phyloP scores from a whole-genome alignment of 1,284 basidiomycete genomes.

The Microbotryomycetes sp. region DNA sequence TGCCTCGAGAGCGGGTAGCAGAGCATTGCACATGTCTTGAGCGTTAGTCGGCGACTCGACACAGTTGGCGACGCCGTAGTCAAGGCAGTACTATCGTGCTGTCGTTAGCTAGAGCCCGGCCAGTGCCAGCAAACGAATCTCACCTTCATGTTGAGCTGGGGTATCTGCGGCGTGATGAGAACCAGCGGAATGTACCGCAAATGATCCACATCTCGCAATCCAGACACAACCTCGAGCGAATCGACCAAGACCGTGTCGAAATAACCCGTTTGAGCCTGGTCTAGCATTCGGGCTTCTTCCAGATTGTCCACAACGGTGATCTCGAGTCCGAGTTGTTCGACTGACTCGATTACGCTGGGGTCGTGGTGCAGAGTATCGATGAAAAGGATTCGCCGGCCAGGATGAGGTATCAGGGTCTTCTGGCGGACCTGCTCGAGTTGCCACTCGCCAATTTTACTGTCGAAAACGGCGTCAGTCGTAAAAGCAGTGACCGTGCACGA shows the following conservation, averaged over 20 bases:
- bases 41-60: conserved; percentile 83
- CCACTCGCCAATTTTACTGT: conserved; percentile 32
- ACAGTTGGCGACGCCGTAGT: conserved; percentile 69
- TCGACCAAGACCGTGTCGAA: conserved; percentile 96
- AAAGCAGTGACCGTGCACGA: too few relatives aligned
- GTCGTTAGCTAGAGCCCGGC: background rate
- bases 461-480: background rate
- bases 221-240: conserved; percentile 74
- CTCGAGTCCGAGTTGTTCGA: conserved; percentile 73
- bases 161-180: conserved; percentile 62
- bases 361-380: conserved; percentile 77
- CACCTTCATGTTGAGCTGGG: conserved; percentile 38
- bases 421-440: conserved; percentile 33
- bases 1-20: conserved; percentile 89
- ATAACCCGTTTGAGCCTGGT: conserved; percentile 58
- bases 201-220: conserved; percentile 85
- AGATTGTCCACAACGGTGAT: conserved; percentile 72
- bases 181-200: conserved; percentile 94
- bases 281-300: conserved; percentile 52
- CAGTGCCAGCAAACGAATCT: background rate
- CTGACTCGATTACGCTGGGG: conserved; percentile 68
- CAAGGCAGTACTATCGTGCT: conserved; percentile 32
- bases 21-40: conserved; percentile 83
- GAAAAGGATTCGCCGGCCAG: conserved; percentile 67
- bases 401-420: conserved; percentile 35